A percentile compares a stretch with the other conserved stretches of the same genome.
Conservation (phyloP, 352 stramenopile species). For the Pseudoperonospora humuli region DNA sequence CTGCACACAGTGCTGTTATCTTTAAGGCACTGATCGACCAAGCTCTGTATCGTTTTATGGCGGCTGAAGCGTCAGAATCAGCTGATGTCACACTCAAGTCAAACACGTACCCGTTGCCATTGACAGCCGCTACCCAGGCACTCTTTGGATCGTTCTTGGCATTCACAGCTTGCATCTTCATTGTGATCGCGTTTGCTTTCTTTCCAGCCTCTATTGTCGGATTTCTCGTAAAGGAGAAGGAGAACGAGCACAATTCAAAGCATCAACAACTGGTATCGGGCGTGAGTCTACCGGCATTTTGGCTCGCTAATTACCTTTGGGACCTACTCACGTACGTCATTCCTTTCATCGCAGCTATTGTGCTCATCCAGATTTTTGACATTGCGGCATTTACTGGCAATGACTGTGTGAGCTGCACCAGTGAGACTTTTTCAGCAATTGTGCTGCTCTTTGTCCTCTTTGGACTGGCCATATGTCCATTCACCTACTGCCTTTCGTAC, state of each 20-base stretch:
- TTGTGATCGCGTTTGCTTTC: conserved; percentile 89
- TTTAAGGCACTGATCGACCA: conserved; percentile 64
- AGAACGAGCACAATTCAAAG: conserved; percentile 90
- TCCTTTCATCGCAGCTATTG: conserved; percentile 33
- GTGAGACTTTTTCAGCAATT: conserved; percentile 35
- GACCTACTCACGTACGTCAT: conserved; percentile 90
- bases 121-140: conserved; percentile 35
- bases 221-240: conserved; percentile 94
- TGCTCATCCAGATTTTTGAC: conserved; percentile 45
- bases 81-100: too few species aligned
- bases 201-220: conserved; percentile 89
- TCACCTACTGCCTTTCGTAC: conserved; percentile 63
- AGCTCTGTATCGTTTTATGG: conserved; percentile 50
- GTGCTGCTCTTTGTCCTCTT: conserved; percentile 56
- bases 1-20: conserved; percentile 38
- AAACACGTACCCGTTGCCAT: conserved; percentile 42
- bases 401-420: conserved; percentile 40
- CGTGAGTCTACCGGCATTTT: conserved; percentile 91
- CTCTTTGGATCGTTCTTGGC: conserved; percentile 45
- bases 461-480: conserved; percentile 51
- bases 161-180: conserved; percentile 79
- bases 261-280: conserved; percentile 95
- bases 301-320: conserved; percentile 92
- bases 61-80: too few species aligned
- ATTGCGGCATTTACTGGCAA: conserved; percentile 31